A percentile compares a stretch with the other conserved stretches of the same genome.
phyloP scores from a whole-genome alignment of 1,284 basidiomycete species.

The Inonotus obliquus region DNA sequence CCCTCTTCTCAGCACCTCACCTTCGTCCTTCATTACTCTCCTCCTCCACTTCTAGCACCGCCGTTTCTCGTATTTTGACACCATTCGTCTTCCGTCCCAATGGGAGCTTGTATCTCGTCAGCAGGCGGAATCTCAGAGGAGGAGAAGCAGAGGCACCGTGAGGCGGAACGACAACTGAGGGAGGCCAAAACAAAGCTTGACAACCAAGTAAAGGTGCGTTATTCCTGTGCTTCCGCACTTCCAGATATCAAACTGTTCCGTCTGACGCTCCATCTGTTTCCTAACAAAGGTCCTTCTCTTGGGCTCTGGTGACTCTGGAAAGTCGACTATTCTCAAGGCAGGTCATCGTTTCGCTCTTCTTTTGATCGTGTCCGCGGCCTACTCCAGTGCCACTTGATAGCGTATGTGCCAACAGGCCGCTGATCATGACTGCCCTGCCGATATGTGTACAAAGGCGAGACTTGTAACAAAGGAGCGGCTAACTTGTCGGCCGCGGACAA shows the following conservation, averaged over 20 bases:
- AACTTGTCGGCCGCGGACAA: background rate
- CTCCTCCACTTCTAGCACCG: background rate
- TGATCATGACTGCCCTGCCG: background rate
- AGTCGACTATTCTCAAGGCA: slow-evolving; percentile 87
- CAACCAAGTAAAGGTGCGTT: slow-evolving; percentile 71
- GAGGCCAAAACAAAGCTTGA: slow-evolving; percentile 67
- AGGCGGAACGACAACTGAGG: slow-evolving; percentile 61
- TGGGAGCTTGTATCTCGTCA: slow-evolving; percentile 77
- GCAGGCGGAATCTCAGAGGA: slow-evolving; percentile 48
- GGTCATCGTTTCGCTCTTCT: slow-evolving; percentile 21
- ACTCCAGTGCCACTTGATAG: background rate
- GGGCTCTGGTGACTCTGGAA: slow-evolving; percentile 92
- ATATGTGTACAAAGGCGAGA: too few relatives aligned
- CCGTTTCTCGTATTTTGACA: background rate
- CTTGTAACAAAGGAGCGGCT: background rate
- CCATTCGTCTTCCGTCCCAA: slow-evolving; percentile 26
- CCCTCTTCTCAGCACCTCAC: background rate
- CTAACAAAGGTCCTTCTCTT: slow-evolving; percentile 69
- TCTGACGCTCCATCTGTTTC: slow-evolving; percentile 18
- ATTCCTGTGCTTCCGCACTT: slow-evolving; percentile 1
- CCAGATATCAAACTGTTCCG: background rate
- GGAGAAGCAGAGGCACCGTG: slow-evolving; percentile 57
- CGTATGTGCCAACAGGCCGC: background rate
- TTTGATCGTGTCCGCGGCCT: background rate
- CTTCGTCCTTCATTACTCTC: background rate